Evolutionary conservation across 139 green algal genomes (phyloP), one percentile per base, ranked within the genome.

Genomic region (Chara braunii): DNA sequence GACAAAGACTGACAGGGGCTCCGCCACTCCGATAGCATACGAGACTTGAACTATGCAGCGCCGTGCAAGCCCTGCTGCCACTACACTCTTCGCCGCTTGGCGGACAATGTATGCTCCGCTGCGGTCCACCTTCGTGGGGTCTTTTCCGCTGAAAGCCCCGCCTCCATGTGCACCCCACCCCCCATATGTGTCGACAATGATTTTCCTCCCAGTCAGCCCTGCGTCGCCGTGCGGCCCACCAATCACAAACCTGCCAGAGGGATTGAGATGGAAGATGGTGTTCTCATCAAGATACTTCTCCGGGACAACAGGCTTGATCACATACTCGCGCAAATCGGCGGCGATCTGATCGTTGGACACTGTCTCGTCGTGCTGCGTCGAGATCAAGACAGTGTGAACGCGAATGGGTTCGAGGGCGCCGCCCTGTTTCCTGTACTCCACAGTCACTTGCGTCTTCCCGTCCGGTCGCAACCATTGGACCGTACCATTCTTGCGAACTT

Each of bases 211-310:
- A 43, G 93, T 99, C 45, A 99, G 85, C 42, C 93, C 93, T 48
- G 93, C 93, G 65, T 99, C 93, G 51, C 92, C 93, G 73, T 98
- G 89, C 2, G 93, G 93, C 9, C 93, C 93, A 44, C 93, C 93
- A 52, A 99, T 97, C 43, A 95, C 87, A 70, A 99, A 99, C 56
- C 93, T 86, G 48, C 90, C 90, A 8, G 86, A 95, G 44, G 93
- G 93, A 83, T 99, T 99, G 30, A 99, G 80, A 81, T 99, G 94
- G 91, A 93, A 99, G 82, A 99, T 98, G 73, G 93, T 99, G 40
- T 97, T 91, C 69, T 97, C 89, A 68, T 99, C 93, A 37, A 99
- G 60, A 82, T 97, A 99, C 84, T 97, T 91, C 11, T 68, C 86
- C 6, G 92, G 88, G 31, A 99, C 87, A 11, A 99, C 94, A 7